Percentiles rank a stretch among this genome's conserved stretches.
phyloP scores from a whole-genome alignment of 768 basidiomycete genomes.

The Kwoniella heveanensis region DNA sequence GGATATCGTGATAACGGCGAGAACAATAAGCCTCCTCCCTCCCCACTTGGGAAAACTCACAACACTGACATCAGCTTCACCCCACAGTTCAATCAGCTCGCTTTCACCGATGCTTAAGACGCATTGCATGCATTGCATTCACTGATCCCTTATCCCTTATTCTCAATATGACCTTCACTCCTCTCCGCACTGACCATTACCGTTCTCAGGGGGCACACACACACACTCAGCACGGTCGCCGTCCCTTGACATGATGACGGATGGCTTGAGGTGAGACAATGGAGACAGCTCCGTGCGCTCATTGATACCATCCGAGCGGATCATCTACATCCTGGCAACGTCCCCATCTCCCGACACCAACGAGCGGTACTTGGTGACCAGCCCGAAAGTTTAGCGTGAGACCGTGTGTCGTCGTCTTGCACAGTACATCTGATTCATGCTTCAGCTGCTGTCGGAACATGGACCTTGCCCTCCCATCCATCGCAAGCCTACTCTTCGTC shows the following conservation, averaged over 20 bases:
- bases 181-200: not conserved
- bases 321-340: not conserved
- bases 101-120: too few relatives aligned
- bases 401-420: too few relatives aligned
- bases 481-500: slow-evolving; percentile 5
- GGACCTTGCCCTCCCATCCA: slow-evolving; percentile 16
- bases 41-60: not conserved
- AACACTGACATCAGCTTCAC: not conserved
- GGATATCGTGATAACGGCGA: not conserved
- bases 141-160: too few relatives aligned
- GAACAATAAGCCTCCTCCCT: slow-evolving; percentile 1
- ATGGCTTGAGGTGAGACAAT: not conserved
- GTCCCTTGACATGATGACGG: not conserved
- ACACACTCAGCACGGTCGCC: not conserved
- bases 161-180: too few relatives aligned
- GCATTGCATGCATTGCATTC: not conserved
- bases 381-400: too few relatives aligned
- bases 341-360: not conserved
- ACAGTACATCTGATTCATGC: too few relatives aligned
- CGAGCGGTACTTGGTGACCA: too few relatives aligned
- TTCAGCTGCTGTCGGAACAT: not conserved
- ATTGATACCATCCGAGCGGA: not conserved
- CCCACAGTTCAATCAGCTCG: not conserved
- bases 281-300: not conserved
- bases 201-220: not conserved